A percentile compares a stretch with the other conserved stretches of the same genome.
Evolutionary conservation across 257 asterid genomes (phyloP).

Genomic region (Phtheirospermum japonicum): DNA sequence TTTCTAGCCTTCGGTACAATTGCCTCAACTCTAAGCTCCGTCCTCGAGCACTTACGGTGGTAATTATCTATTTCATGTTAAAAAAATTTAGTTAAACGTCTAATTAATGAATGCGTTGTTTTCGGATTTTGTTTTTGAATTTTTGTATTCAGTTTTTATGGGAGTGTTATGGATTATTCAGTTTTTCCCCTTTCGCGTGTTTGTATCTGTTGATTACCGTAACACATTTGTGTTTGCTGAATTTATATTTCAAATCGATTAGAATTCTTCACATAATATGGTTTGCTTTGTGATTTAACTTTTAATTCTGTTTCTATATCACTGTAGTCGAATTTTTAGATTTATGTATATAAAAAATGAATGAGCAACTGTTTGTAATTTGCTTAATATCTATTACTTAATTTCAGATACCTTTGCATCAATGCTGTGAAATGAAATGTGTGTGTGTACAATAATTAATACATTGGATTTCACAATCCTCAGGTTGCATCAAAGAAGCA

Average conservation of each 20-base stretch:
- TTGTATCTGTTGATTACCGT: neutral
- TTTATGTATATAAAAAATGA: no score
- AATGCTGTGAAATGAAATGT: neutral
- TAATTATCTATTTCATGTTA: constrained; percentile 24
- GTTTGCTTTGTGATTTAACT: constrained; percentile 18
- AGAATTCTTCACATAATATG: neutral
- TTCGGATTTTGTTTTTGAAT: neutral
- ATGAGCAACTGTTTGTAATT: neutral
- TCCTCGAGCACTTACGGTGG: constrained; percentile 46
- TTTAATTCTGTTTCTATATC: neutral
- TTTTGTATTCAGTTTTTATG: constrained; percentile 14
- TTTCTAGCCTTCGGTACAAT: constrained; percentile 36
- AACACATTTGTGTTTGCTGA: neutral
- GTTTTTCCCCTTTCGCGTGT: neutral
- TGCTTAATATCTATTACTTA: neutral
- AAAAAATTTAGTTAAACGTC: neutral
- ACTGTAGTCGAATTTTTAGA: neutral
- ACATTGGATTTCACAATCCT: constrained; percentile 19
- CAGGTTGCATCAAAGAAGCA: constrained; percentile 93
- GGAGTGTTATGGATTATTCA: neutral
- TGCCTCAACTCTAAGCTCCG: constrained; percentile 31
- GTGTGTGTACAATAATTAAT: neutral
- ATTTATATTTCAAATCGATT: neutral
- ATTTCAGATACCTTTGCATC: neutral
- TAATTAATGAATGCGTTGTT: neutral